phyloP scores from a whole-genome alignment of 208 protist genomes.

The Acanthamoeba lenticulata region DNA sequence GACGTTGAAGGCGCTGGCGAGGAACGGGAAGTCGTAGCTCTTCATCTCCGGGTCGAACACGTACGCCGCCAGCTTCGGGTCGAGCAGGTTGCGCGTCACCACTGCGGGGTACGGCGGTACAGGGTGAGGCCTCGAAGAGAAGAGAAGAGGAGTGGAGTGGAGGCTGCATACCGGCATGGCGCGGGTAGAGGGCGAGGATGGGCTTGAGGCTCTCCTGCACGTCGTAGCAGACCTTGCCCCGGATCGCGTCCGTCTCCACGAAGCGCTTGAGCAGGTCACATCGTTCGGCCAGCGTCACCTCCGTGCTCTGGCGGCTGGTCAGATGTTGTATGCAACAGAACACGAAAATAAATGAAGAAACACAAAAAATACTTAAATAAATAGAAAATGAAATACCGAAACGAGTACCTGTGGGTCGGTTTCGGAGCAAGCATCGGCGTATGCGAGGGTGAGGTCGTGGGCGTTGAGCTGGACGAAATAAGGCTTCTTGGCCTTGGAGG shows the following conservation, averaged over 20 bases:
- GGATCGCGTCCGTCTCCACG: background rate
- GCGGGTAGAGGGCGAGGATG: conserved; percentile 25
- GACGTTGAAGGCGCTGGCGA: background rate
- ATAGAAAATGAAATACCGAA: too few species aligned
- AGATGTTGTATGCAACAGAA: too few species aligned
- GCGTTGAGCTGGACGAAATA: background rate
- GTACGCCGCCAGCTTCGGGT: conserved; percentile 43
- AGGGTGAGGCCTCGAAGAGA: background rate
- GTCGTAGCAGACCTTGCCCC: conserved; percentile 37
- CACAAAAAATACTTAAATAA: too few species aligned
- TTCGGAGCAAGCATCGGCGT: background rate
- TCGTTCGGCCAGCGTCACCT: background rate
- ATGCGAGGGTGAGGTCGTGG: background rate
- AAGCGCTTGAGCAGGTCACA: background rate
- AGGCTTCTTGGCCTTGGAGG: conserved; percentile 15
- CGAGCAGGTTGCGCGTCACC: background rate
- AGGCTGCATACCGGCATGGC: background rate
- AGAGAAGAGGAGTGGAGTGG: background rate
- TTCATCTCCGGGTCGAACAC: conserved; percentile 62
- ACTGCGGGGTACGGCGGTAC: background rate
- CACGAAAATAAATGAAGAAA: too few species aligned
- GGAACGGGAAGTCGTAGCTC: conserved; percentile 46
- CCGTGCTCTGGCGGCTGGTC: too few species aligned
- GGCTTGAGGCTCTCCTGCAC: conserved; percentile 23
- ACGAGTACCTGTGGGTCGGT: background rate